These are phyloP conservation scores for Phytophthora cajani DNA, from an alignment of 352 stramenopile species.

Conservation along the genomic window DNA sequence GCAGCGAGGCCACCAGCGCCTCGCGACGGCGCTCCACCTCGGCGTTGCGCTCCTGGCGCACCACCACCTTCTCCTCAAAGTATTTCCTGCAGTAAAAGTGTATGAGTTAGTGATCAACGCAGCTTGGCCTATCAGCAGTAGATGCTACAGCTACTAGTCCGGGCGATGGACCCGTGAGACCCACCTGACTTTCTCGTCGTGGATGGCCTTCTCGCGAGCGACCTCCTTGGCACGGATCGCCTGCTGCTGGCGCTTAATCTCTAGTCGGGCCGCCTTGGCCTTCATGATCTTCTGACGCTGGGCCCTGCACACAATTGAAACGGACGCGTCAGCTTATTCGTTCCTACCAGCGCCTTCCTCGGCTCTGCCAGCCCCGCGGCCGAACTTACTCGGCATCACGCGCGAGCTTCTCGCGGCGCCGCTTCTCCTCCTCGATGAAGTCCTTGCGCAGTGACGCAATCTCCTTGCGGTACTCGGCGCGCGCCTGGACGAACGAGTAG, in stretches of 20 bases:
- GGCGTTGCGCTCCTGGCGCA: slow-evolving; percentile 63
- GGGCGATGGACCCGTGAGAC: slow-evolving; percentile 11
- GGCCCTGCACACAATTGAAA: slow-evolving; percentile 43
- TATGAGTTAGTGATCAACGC: not conserved
- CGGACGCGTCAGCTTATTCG: slow-evolving; percentile 1
- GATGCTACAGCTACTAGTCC: not conserved
- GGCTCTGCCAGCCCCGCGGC: not conserved
- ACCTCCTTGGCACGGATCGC: slow-evolving; percentile 84
- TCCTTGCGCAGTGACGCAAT: slow-evolving; percentile 71
- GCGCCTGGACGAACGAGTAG: slow-evolving; percentile 82
- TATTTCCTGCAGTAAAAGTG: slow-evolving; percentile 45
- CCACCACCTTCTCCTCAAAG: slow-evolving; percentile 83
- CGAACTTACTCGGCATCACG: slow-evolving; percentile 81
- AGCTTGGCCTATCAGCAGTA: not conserved
- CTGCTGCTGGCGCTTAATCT: slow-evolving; percentile 89
- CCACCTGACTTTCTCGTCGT: slow-evolving; percentile 80
- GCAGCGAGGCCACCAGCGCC: slow-evolving; percentile 66
- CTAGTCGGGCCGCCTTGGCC: slow-evolving; percentile 85
- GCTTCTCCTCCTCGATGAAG: slow-evolving; percentile 77
- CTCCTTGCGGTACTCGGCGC: slow-evolving; percentile 73
- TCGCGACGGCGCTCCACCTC: slow-evolving; percentile 76
- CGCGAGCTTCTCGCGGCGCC: slow-evolving; percentile 79
- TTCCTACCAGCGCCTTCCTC: not conserved
- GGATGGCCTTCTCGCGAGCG: slow-evolving; percentile 75
- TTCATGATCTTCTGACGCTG: slow-evolving; percentile 88